Evolutionary conservation across 257 asterid genomes (phyloP).

Genomic region (Solanum raphanifolium): DNA sequence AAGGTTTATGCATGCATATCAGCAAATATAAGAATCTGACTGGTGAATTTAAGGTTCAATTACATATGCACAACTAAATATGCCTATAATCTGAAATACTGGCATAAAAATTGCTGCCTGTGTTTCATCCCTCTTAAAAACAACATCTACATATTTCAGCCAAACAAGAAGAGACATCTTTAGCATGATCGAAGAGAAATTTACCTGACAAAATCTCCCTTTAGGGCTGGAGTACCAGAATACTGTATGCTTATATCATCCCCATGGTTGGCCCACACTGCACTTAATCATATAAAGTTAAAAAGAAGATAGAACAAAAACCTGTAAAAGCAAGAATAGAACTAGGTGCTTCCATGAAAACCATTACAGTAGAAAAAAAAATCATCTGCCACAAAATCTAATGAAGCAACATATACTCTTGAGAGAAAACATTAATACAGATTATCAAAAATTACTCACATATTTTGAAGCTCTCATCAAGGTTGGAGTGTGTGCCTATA

Average conservation of each 20-base stretch:
- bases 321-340: not conserved
- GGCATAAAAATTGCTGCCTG: not conserved
- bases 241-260: conserved; percentile 73
- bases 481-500: conserved; percentile 50
- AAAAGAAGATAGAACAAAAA: conserved; percentile 1
- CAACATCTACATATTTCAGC: not conserved
- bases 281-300: conserved; percentile 8
- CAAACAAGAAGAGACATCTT: not conserved
- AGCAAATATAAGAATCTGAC: not conserved
- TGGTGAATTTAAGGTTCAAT: not conserved
- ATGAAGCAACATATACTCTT: not conserved
- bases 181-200: not conserved
- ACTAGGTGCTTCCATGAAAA: not conserved
- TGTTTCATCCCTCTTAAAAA: not conserved
- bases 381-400: not conserved
- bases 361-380: not conserved
- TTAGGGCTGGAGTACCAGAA: conserved; percentile 65
- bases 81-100: not conserved
- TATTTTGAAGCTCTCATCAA: conserved; percentile 63
- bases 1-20: not conserved
- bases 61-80: not conserved
- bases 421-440: not conserved
- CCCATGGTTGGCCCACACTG: conserved; percentile 85
- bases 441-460: conserved; percentile 35
- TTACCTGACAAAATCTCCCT: conserved; percentile 80